These are phyloP conservation scores for Crucihimalaya himalaica DNA, from an alignment of 345 rosid genomes.

Conservation along the genomic window DNA sequence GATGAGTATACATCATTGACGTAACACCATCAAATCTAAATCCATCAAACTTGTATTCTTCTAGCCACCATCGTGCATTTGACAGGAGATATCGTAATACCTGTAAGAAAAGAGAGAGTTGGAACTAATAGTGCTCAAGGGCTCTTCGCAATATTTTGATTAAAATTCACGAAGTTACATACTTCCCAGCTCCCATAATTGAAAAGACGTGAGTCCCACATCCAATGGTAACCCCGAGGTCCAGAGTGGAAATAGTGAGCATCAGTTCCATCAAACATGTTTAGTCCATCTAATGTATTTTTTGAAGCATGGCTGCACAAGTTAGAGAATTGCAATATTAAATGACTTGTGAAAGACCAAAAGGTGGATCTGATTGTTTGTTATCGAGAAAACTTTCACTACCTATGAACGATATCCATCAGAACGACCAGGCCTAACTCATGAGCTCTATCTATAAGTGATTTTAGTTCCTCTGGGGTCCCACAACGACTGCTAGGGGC, in stretches of 20 bases:
- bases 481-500: conserved; percentile 99
- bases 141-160: conserved; percentile 3
- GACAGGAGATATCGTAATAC: conserved; percentile 89
- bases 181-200: conserved; percentile 99
- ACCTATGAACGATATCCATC: conserved; percentile 99
- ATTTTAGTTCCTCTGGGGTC: conserved; percentile 95
- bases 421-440: conserved; percentile 91
- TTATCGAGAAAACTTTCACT: conserved; percentile 20
- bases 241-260: conserved; percentile 92
- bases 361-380: conserved; percentile 21
- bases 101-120: conserved; percentile 43
- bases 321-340: not conserved
- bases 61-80: conserved; percentile 99
- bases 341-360: conserved; percentile 17
- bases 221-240: conserved; percentile 88
- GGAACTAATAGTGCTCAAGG: conserved; percentile 5
- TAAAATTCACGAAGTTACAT: conserved; percentile 41
- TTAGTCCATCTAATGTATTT: conserved; percentile 87
- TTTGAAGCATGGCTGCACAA: conserved; percentile 84
- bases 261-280: conserved; percentile 99
- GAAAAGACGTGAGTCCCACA: conserved; percentile 99
- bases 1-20: conserved; percentile 99
- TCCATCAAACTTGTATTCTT: conserved; percentile 94
- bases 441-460: conserved; percentile 92
- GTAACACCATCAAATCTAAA: conserved; percentile 98